A percentile compares a stretch with the other conserved stretches of the same genome.
Conservation (phyloP, 2,329 filamentous ascomycete genomes). For the Ascochyta pisi region DNA sequence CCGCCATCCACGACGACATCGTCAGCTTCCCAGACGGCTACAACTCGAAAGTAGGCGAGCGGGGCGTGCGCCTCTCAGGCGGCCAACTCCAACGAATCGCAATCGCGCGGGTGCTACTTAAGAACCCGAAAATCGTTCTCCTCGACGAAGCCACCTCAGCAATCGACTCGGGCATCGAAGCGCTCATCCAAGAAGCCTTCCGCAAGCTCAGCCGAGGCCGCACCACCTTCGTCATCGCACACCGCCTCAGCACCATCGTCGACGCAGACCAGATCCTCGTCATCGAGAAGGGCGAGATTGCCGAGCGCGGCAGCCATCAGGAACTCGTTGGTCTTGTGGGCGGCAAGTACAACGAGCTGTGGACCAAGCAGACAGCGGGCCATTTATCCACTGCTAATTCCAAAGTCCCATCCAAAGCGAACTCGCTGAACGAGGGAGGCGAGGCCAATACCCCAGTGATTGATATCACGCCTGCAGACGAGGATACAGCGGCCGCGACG, state of each 20-base stretch:
- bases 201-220: slow-evolving; percentile 64
- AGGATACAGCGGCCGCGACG: slow-evolving; percentile 27
- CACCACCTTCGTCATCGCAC: slow-evolving; percentile 73
- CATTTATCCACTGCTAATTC: slow-evolving; percentile 27
- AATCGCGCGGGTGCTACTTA: slow-evolving; percentile 77
- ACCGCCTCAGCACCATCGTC: slow-evolving; percentile 84
- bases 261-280: slow-evolving; percentile 87
- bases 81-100: slow-evolving; percentile 72
- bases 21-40: slow-evolving; percentile 59
- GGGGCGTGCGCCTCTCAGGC: slow-evolving; percentile 62
- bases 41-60: slow-evolving; percentile 50
- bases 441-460: slow-evolving; percentile 23
- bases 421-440: slow-evolving; percentile 22
- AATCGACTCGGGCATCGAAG: slow-evolving; percentile 76
- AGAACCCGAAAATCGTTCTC: slow-evolving; percentile 80
- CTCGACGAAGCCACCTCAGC: slow-evolving; percentile 89
- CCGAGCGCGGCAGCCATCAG: slow-evolving; percentile 79
- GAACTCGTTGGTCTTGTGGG: slow-evolving; percentile 70
- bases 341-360: slow-evolving; percentile 83
- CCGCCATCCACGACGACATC: slow-evolving; percentile 71
- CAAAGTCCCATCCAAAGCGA: slow-evolving; percentile 26
- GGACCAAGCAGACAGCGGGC: slow-evolving; percentile 75
- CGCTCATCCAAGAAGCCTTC: slow-evolving; percentile 70
- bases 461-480: slow-evolving; percentile 33
- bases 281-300: slow-evolving; percentile 75